Evolutionary conservation across 164 flowering plant genomes (phyloP), one percentile per base, ranked within the genome.

Genomic region (Vitis rupestris): DNA sequence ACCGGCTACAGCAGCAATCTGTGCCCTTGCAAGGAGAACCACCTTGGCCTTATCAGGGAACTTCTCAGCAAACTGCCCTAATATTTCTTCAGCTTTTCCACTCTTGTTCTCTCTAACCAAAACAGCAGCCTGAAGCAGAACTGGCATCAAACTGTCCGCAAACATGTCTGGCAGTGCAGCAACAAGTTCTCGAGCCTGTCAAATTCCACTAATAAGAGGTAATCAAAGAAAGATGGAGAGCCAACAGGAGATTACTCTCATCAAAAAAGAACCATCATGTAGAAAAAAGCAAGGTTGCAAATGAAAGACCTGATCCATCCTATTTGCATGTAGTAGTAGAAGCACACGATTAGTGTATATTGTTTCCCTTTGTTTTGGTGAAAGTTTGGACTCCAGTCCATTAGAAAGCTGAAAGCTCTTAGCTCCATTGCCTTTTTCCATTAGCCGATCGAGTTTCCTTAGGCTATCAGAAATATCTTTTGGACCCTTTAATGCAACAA

Each of bases 151-250:
- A 75, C 90, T 88, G 48, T 83, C 85, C 27, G 87, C 85, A 75
- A 88, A 90, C 87, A 88, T 81, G 70, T 71, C 81, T 3, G 76
- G 79, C 73, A 91, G 76, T 2, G 79, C 79, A 75, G 88, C 76
- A 70, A 84, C 97, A 74, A 93, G 89, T 78, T 93, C 98, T 67
- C 91, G 88, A 50, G 95, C 98, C 98, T 95, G 87, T 17, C 75
- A 65, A 44, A 58, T 56, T 52, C 54, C 50, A 57, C 8, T 16
- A 49, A 19, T 2, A 57, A 37, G 63, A 8, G 55, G 7, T 58
- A 52, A 19, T 19, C 13, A 70, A 47, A 8, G 37, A 64, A 60
- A 5, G 19, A 4, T 14, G 48, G 47, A 37, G 13, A 12, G 59
- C 23, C 23, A 55, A 48, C 9, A 47, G 44, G 50, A 23, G 50